Percentiles rank a stretch among this genome's conserved stretches.
Conservation (phyloP, 257 asterid genomes). For the Voacanga thouarsii region DNA sequence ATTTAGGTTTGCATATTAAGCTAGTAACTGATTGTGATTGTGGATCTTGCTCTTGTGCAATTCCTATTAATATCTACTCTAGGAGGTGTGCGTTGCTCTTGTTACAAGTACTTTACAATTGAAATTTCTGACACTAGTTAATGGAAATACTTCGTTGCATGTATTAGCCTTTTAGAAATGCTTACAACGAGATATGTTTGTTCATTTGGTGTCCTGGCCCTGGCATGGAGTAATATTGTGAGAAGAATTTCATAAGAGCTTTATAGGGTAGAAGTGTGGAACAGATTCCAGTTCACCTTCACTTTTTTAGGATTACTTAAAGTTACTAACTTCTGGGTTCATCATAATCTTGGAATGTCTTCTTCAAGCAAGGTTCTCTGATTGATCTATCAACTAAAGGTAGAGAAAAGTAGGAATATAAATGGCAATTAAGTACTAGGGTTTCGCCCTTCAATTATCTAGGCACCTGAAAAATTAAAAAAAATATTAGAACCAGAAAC, state of each 20-base stretch:
- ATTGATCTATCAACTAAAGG: not conserved
- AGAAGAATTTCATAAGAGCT: not conserved
- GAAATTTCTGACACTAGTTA: not conserved
- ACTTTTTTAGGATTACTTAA: not conserved
- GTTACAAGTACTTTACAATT: not conserved
- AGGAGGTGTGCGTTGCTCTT: not conserved
- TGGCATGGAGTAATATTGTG: not conserved
- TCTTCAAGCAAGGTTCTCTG: not conserved
- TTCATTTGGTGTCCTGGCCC: not conserved
- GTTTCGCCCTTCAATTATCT: not conserved
- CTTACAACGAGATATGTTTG: not conserved
- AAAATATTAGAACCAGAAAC: not conserved
- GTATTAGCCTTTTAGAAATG: not conserved
- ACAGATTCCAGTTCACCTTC: not conserved
- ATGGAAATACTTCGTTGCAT: not conserved
- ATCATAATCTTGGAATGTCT: not conserved
- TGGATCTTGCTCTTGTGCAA: not conserved
- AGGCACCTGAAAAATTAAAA: not conserved
- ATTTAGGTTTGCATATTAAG: not conserved
- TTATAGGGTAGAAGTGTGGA: not conserved
- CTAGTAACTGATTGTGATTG: not conserved
- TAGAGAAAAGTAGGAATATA: not conserved
- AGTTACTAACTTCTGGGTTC: not conserved
- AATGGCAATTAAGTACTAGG: not conserved
- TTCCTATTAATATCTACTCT: not conserved